phyloP scores from a whole-genome alignment of 2,329 filamentous ascomycete species.

The Zymoseptoria passerinii region DNA sequence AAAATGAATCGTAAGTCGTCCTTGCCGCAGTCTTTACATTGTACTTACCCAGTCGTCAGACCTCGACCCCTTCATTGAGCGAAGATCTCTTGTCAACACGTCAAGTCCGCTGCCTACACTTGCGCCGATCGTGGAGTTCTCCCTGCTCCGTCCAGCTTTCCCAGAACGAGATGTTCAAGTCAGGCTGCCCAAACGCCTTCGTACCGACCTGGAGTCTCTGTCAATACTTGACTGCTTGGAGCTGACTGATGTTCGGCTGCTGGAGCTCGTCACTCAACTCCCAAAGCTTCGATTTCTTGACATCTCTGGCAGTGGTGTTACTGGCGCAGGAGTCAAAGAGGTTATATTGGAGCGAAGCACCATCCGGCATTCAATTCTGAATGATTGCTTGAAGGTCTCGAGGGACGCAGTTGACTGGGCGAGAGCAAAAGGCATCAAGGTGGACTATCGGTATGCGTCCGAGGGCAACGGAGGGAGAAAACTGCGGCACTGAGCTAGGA shows the following conservation, averaged over 20 bases:
- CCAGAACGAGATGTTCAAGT: not conserved
- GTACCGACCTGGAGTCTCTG: slow-evolving; percentile 6
- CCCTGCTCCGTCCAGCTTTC: not conserved
- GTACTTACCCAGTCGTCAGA: not conserved
- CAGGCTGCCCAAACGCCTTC: not conserved
- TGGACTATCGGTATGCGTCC: slow-evolving; percentile 17
- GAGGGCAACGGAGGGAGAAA: slow-evolving; percentile 12
- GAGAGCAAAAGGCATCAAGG: slow-evolving; percentile 27
- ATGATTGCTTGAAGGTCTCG: slow-evolving; percentile 31
- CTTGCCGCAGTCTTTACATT: not conserved
- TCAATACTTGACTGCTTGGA: slow-evolving; percentile 3
- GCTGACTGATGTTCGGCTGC: slow-evolving; percentile 27
- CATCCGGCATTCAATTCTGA: slow-evolving; percentile 27
- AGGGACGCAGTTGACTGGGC: slow-evolving; percentile 37
- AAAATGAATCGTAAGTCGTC: not conserved
- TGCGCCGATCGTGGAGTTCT: not conserved
- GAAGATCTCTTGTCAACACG: not conserved
- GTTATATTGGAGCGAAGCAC: slow-evolving; percentile 18
- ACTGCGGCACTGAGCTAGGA: slow-evolving; percentile 1
- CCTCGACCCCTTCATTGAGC: not conserved
- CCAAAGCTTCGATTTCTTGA: slow-evolving; percentile 26
- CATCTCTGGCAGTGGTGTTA: slow-evolving; percentile 31
- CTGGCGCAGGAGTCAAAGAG: slow-evolving; percentile 35
- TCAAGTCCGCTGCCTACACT: not conserved
- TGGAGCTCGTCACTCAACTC: slow-evolving; percentile 19